Evolutionary conservation across 768 basidiomycete species (phyloP), one percentile per base, ranked within the genome.

Genomic region (Leccinum rimulosum): DNA sequence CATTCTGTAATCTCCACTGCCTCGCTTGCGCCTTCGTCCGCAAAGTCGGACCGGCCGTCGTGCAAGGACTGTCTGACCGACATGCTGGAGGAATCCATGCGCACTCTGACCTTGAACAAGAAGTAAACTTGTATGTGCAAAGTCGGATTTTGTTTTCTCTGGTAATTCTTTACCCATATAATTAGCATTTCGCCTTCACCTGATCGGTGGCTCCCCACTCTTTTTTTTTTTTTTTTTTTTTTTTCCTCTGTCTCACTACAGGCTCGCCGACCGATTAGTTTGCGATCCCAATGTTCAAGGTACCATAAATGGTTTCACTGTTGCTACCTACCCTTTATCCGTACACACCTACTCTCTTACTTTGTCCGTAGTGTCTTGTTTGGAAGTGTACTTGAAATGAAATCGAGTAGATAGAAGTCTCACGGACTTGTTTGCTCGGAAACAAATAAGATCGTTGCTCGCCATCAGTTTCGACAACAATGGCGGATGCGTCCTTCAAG

Each of bases 401-500:
- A 45, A 19, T 30, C 49, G 50, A 63, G 45, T 31, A 30, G 30
- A 56, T 33, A 7, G 38, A 50, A 51, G 40, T 61, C 50, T 53
- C 63, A 61, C 62, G 66, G 11, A 58, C 10, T 8, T 73, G 70
- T 72, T 73, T 73, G 68, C 40, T 66, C 54, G 50, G 56, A 60
- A 72, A 63, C 61, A 64, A 66, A 68, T 43, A 67, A 11, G 25
- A 6, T 6, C 19, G 12, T 36, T 15, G 15, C 35, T 33, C 19
- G 14, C 6, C 15, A 51, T 17, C 22, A 31, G 17, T 40, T 54
- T 52, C 58, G 51, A 58, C 60, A 45, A 68, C 59, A 52, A 84
- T 84, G 83, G 76, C 86, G 53, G 89, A 91, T 70, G 84, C 88
- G 68, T 80, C 86, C 56, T 92, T 91, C 80, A 91, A 91, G 74